Evolutionary conservation across 768 basidiomycete genomes (phyloP).

Genomic region (Auricularia auricula-judae): DNA sequence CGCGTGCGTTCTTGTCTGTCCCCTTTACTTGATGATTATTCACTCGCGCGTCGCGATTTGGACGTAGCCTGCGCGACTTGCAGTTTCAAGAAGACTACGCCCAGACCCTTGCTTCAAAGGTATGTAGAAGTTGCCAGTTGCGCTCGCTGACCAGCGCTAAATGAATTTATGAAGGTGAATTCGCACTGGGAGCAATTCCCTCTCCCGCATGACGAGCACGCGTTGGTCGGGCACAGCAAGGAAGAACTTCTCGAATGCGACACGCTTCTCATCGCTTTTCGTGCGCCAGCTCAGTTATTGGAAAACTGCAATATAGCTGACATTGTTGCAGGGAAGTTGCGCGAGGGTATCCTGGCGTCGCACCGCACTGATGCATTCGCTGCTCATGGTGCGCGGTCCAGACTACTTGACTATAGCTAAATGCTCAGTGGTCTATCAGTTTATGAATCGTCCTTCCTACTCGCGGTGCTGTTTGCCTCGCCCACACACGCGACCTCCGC

Average conservation of each 20-base stretch:
- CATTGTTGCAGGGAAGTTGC: slow-evolving; percentile 1
- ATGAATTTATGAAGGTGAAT: neutral
- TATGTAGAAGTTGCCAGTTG: too few relatives aligned
- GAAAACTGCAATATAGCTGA: too few relatives aligned
- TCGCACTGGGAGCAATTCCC: neutral
- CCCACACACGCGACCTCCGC: slow-evolving; percentile 1
- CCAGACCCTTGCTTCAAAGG: too few relatives aligned
- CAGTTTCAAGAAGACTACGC: too few relatives aligned
- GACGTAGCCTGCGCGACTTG: too few relatives aligned
- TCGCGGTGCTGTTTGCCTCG: neutral
- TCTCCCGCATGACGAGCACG: neutral
- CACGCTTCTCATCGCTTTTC: neutral
- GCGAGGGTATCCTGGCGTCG: slow-evolving; percentile 2
- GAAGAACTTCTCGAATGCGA: neutral
- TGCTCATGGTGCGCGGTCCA: neutral
- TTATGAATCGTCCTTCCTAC: slow-evolving; percentile 2
- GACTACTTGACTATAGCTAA: neutral
- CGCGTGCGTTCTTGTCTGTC: too few relatives aligned
- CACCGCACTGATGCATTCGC: slow-evolving; percentile 2
- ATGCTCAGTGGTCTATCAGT: neutral
- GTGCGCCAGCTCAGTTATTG: neutral
- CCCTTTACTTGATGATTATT: too few relatives aligned
- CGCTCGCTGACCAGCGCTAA: too few relatives aligned
- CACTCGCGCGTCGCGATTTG: too few relatives aligned
- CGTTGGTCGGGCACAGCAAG: neutral